Base-by-base conservation (phyloP, 2,329 filamentous ascomycete genomes). In the Calonectria pseudoturangicola region DNA sequence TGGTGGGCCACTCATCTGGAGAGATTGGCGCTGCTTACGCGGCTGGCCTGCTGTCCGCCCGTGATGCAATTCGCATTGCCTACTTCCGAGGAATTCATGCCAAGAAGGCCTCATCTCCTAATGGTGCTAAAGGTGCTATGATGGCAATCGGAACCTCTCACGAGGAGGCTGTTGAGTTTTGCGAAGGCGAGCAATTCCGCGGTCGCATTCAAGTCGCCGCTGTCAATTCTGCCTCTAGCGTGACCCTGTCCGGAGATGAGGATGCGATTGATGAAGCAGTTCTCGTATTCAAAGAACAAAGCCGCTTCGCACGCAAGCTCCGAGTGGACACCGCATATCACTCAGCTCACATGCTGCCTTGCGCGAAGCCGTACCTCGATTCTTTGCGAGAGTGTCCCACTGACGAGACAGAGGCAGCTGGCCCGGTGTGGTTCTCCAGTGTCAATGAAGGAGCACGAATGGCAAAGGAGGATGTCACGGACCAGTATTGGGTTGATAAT, bases 1-100 rank as follows among this genome's bases (percentile, higher is more conserved):
- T 87, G 0, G 82, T 88, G 2, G 87, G 88, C 2, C 88, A 89
- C 74, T 88, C 87, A 0, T 87, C 85, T 0, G 88, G 88, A 1
- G 88, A 89, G 73, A 89, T 89, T 21, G 87, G 79, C 0, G 87
- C 87, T 0, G 88, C 86, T 0, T 90, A 88, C 73, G 87, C 87
- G 0, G 85, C 87, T 0, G 88, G 88, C 0, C 79, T 84, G n/a
- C 65, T 90, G 2, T 70, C 66, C 0, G 71, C 69, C 2, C 30
- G 74, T 2, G 74, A 79, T 28, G 81, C 81, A 10, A 77, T 82
- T n/a, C 47, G 69, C 1, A 75, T 81, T 7, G 81, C 74, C 4
- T 71, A 75, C 21, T 48, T 47, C 27, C 60, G 74, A 0, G 74
- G 74, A 2, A 12, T 64, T 13, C 66, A 43, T 36, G 50, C 68